These are phyloP conservation scores for Plectosphaerella plurivora DNA, from an alignment of 2,329 filamentous ascomycete species.

Conservation along the genomic window DNA sequence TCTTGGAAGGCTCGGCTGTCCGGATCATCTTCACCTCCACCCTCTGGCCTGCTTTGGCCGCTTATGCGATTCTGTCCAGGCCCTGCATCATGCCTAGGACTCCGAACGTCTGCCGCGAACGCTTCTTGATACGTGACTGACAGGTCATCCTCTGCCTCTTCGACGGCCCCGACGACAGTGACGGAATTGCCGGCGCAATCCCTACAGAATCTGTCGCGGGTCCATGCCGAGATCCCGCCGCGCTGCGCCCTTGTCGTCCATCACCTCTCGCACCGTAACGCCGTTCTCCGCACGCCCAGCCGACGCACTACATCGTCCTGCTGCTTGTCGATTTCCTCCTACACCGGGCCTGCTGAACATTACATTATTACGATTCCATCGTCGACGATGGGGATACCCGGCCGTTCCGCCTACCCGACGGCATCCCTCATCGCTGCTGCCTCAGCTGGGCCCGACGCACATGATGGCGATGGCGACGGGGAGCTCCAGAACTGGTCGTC, in stretches of 20 bases:
- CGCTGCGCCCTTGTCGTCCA: background rate
- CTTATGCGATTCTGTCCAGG: no score
- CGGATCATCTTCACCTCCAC: background rate
- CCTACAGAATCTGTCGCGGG: background rate
- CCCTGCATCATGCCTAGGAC: no score
- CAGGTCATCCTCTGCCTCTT: background rate
- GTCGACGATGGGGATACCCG: background rate
- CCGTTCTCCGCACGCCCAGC: background rate
- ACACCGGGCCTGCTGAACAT: background rate
- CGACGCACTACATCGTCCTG: background rate
- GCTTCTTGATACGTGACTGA: no score
- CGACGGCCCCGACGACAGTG: background rate
- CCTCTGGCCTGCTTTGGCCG: background rate
- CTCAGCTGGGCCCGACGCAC: background rate
- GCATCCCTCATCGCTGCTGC: background rate
- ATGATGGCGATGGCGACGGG: slow-evolving; percentile 31
- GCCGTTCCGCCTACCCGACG: background rate
- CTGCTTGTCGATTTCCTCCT: background rate
- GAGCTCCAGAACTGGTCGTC: slow-evolving; percentile 76
- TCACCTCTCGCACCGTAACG: background rate
- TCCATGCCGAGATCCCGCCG: background rate
- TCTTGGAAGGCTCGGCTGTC: no score
- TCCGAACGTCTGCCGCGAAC: no score
- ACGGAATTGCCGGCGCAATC: background rate
- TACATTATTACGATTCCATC: background rate